These are phyloP conservation scores for Solanum lycopersicoides DNA, from an alignment of 257 asterid genomes.

Conservation along the genomic window DNA sequence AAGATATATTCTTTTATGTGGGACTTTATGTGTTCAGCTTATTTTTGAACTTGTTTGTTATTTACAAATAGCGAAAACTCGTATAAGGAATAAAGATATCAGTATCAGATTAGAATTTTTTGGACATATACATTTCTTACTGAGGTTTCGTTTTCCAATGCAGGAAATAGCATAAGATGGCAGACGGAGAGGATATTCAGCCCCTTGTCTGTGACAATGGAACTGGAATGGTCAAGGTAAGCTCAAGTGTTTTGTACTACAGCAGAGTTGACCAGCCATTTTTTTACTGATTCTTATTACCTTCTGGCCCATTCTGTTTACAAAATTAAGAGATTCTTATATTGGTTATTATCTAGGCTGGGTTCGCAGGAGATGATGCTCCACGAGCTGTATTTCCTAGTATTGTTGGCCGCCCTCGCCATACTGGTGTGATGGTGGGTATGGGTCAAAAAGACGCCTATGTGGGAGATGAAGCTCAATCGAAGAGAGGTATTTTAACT, in stretches of 20 bases:
- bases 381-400: slow-evolving; percentile 94
- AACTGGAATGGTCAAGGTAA: slow-evolving; percentile 44
- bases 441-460: slow-evolving; percentile 96
- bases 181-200: slow-evolving; percentile 30
- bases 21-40: background rate
- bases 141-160: background rate
- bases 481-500: slow-evolving; percentile 79
- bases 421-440: slow-evolving; percentile 95
- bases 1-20: background rate
- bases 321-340: background rate
- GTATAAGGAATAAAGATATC: background rate
- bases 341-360: slow-evolving; percentile 43
- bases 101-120: background rate
- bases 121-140: background rate
- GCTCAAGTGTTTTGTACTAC: background rate
- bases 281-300: background rate
- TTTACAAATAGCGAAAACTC: background rate
- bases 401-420: slow-evolving; percentile 88
- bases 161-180: slow-evolving; percentile 28
- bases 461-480: slow-evolving; percentile 91
- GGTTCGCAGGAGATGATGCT: slow-evolving; percentile 96
- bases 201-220: slow-evolving; percentile 43
- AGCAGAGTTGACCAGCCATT: background rate
- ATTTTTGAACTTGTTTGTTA: background rate
- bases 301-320: background rate